Percentiles rank a stretch among this genome's conserved stretches.
Evolutionary conservation across 345 rosid genomes (phyloP).

Genomic region (Adansonia digitata): DNA sequence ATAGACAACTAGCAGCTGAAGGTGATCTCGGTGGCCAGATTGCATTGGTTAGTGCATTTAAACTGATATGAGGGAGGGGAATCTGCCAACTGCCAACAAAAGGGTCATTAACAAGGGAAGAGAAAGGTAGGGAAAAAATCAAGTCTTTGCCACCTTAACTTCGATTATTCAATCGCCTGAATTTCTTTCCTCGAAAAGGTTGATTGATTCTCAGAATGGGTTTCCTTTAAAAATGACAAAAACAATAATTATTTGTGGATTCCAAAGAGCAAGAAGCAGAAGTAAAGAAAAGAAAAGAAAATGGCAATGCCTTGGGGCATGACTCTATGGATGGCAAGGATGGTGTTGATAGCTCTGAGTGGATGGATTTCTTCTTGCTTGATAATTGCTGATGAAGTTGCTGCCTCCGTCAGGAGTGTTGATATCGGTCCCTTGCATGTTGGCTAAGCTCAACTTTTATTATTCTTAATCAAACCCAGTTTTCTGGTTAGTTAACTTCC

Average conservation of each 20-base stretch:
- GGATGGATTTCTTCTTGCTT: slow-evolving; percentile 85
- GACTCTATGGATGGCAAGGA: slow-evolving; percentile 53
- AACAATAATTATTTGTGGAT: neutral
- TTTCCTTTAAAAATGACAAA: neutral
- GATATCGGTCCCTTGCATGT: slow-evolving; percentile 86
- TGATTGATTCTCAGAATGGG: neutral
- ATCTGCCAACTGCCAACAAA: no score
- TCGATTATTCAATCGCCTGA: no score
- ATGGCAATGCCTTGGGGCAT: slow-evolving; percentile 66
- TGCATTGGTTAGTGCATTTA: no score
- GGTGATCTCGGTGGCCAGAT: no score
- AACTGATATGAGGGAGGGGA: no score
- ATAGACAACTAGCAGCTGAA: no score
- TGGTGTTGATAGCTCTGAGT: slow-evolving; percentile 59
- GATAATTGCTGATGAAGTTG: slow-evolving; percentile 81
- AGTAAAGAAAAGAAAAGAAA: neutral
- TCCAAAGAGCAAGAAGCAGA: neutral
- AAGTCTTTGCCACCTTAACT: no score
- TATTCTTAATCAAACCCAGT: neutral
- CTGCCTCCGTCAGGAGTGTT: slow-evolving; percentile 64
- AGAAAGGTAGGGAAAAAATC: no score
- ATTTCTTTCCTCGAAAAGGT: neutral
- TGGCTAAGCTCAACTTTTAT: slow-evolving; percentile 32
- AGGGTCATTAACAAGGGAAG: no score
- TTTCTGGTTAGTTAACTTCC: slow-evolving; percentile 23